Base-by-base conservation (phyloP, 352 stramenopile species). In the Phytophthora pini region DNA sequence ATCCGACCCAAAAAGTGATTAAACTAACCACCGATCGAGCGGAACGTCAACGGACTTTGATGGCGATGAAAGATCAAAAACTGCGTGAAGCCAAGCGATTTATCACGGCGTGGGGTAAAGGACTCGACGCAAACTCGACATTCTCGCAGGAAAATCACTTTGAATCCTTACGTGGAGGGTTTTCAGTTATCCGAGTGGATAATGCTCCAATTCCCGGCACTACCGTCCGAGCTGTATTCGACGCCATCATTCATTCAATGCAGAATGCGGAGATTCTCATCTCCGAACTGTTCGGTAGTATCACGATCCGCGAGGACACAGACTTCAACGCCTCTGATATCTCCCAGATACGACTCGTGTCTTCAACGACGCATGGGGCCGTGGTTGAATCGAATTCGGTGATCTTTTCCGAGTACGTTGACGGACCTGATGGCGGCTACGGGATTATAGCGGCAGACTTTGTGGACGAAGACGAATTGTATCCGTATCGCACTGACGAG, bases 191-290 rank as follows among this genome's bases (percentile, higher is more conserved):
- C 12, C 70, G 69, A 6, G 79, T 84, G 12, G 75, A 84, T 27
- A 67, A 82, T 4, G 46, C 69, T 22, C 76, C 72, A 32, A 57
- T 89, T 2, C 48, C 47, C 3, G 61, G 44, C 13, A 36, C 55
- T 3, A 69, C 46, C 6, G 64, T 79, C 12, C 41, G 55, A 31
- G 56, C 47, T 3, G 66, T 87, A 6, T 84, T 78, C 31, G 67
- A 79, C 3, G 76, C 80, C 1, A 70, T 80, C 9, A 61, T 65
- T 44, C 75, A 75, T n/a, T 73, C 68, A 44, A 64, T 75, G 9
- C 49, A 56, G 31, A 87, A 87, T 41, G 55, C 78, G 4, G 76
- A 89, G 59, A 82, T 86, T 43, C 72, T 71, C 26, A 74, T 87
- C 54, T 78, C 77, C 2, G 80, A 89, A 47, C 57, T 70, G n/a